Conservation (phyloP, 768 basidiomycete genomes). For the Trichaptum fuscoviolaceum region DNA sequence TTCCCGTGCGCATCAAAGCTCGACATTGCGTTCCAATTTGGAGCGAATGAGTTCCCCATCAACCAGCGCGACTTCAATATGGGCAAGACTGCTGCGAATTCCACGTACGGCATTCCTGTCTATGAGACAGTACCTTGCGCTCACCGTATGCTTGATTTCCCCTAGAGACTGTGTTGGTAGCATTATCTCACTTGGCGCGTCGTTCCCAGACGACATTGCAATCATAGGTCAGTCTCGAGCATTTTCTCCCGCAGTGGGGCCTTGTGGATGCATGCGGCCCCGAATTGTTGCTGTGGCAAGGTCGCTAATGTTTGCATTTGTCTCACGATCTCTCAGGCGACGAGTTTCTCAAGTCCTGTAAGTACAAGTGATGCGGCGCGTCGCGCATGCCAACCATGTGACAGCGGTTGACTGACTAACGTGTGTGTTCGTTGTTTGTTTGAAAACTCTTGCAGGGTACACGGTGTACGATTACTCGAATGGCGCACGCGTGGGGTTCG, state of each 20-base stretch:
- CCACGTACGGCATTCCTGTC: slow-evolving; percentile 22
- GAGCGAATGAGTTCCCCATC: slow-evolving; percentile 34
- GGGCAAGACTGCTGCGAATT: slow-evolving; percentile 32
- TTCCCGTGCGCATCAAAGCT: slow-evolving; percentile 42
- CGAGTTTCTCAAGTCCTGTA: slow-evolving; percentile 65
- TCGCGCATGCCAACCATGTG: slow-evolving; percentile 10
- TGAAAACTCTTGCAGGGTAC: slow-evolving; percentile 39
- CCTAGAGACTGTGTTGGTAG: slow-evolving; percentile 51
- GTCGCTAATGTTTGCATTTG: slow-evolving; percentile 1
- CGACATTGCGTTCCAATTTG: slow-evolving; percentile 41
- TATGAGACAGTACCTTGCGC: not conserved
- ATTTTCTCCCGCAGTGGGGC: not conserved
- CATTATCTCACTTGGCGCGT: slow-evolving; percentile 40
- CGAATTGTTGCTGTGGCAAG: not conserved
- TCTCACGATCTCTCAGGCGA: slow-evolving; percentile 33
- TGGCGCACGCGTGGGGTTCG: slow-evolving; percentile 50
- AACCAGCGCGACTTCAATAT: slow-evolving; percentile 51
- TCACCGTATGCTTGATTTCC: slow-evolving; percentile 3
- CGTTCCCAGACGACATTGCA: slow-evolving; percentile 47
- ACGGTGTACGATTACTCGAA: slow-evolving; percentile 55
- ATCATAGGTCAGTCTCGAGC: slow-evolving; percentile 44
- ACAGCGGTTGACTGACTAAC: slow-evolving; percentile 3
- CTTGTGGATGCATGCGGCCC: not conserved
- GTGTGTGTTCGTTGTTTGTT: not conserved
- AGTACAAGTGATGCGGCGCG: slow-evolving; percentile 19